These are phyloP conservation scores for Boletus smithii DNA, from an alignment of 1,284 basidiomycete genomes.

Conservation along the genomic window DNA sequence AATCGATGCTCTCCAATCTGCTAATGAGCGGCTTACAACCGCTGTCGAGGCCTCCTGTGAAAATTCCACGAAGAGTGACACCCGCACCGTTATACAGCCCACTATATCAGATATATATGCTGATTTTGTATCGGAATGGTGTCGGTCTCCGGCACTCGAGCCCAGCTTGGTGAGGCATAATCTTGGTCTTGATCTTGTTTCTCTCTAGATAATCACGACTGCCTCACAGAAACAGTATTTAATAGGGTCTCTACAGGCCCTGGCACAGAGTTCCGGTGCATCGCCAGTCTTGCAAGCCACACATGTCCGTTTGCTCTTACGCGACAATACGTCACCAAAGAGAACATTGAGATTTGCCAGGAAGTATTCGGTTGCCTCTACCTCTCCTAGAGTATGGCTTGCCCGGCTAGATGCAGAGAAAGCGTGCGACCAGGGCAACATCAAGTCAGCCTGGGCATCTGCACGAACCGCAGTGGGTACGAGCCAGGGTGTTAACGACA, in stretches of 20 bases:
- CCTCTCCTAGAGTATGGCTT: slow-evolving; percentile 48
- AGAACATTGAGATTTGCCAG: slow-evolving; percentile 42
- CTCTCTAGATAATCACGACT: slow-evolving; percentile 1
- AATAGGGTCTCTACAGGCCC: slow-evolving; percentile 45
- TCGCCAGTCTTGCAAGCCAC: slow-evolving; percentile 43
- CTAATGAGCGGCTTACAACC: slow-evolving; percentile 54
- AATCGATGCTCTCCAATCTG: slow-evolving; percentile 52
- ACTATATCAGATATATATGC: slow-evolving; percentile 49
- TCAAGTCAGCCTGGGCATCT: slow-evolving; percentile 39
- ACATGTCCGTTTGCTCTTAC: slow-evolving; percentile 46
- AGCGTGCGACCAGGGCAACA: slow-evolving; percentile 30
- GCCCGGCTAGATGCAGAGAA: slow-evolving; percentile 48
- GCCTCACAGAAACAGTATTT: slow-evolving; percentile 50
- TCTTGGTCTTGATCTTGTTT: background rate
- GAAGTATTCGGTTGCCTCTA: slow-evolving; percentile 40
- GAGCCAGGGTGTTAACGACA: slow-evolving; percentile 19
- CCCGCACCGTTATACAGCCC: slow-evolving; percentile 28
- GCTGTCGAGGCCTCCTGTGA: slow-evolving; percentile 27
- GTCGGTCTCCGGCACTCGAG: slow-evolving; percentile 45
- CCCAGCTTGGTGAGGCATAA: slow-evolving; percentile 48
- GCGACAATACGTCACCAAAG: slow-evolving; percentile 29
- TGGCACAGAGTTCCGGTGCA: slow-evolving; percentile 37
- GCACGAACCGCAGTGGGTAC: slow-evolving; percentile 40
- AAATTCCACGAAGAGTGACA: slow-evolving; percentile 3
- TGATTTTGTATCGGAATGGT: slow-evolving; percentile 57